A percentile compares a stretch with the other conserved stretches of the same genome.
phyloP scores from a whole-genome alignment of 2,329 filamentous ascomycete species.

The Chrysoporthe deuterocubensis region DNA sequence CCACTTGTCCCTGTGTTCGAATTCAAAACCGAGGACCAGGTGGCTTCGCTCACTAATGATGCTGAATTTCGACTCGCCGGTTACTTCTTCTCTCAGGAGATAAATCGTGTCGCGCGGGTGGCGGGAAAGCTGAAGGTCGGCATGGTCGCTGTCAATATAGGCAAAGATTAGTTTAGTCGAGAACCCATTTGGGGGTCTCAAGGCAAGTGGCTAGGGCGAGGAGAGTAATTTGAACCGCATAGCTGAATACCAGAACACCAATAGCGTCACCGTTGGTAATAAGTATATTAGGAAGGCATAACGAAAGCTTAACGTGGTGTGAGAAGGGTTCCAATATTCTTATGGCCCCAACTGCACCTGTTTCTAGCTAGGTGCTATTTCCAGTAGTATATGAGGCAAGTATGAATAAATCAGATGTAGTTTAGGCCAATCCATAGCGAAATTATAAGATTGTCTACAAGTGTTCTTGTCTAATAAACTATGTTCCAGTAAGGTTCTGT shows the following conservation, averaged over 20 bases:
- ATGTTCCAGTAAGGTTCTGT: no score
- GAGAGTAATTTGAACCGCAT: conserved; percentile 3
- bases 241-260: not conserved
- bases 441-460: no score
- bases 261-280: not conserved
- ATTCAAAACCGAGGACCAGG: not conserved
- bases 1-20: not conserved
- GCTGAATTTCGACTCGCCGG: conserved; percentile 2
- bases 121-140: conserved; percentile 6
- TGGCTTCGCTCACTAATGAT: not conserved
- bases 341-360: no score
- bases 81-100: conserved; percentile 13
- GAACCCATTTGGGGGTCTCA: conserved; percentile 5
- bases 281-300: no score
- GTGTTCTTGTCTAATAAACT: no score
- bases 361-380: no score
- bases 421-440: no score
- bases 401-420: no score
- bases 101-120: conserved; percentile 1
- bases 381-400: no score
- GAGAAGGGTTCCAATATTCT: no score
- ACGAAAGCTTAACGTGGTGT: no score
- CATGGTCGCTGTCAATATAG: conserved; percentile 10
- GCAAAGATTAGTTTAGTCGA: conserved; percentile 11
- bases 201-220: conserved; percentile 13